Conservation (phyloP, 331 rosid genomes). For the Cydonia oblonga region DNA sequence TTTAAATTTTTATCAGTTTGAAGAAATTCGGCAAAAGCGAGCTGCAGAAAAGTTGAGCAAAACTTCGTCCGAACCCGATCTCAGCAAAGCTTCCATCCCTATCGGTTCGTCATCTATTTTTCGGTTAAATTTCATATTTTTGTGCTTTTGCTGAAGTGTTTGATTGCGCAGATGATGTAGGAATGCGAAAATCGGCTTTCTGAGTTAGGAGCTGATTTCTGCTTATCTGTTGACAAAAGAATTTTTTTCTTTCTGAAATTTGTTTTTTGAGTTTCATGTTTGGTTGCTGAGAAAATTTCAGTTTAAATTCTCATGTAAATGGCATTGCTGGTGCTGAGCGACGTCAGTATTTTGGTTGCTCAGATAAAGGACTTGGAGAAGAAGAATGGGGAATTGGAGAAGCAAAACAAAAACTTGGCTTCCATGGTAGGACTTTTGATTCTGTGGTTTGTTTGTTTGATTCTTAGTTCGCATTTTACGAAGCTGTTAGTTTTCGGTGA, state of each 20-base stretch:
- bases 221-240: not conserved
- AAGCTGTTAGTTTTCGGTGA: not conserved
- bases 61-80: slow-evolving; percentile 80
- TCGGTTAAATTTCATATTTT: not conserved
- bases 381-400: slow-evolving; percentile 57
- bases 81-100: slow-evolving; percentile 27
- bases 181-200: slow-evolving; percentile 52
- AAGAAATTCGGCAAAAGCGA: slow-evolving; percentile 87
- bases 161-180: slow-evolving; percentile 29
- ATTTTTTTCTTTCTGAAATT: too few relatives aligned
- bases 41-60: slow-evolving; percentile 77
- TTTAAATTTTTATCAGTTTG: slow-evolving; percentile 33
- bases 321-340: slow-evolving; percentile 30
- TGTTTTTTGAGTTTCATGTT: not conserved
- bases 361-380: slow-evolving; percentile 61
- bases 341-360: slow-evolving; percentile 57
- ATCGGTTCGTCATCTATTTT: slow-evolving; percentile 30
- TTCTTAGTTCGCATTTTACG: not conserved
- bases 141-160: not conserved
- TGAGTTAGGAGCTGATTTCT: slow-evolving; percentile 33
- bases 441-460: not conserved
- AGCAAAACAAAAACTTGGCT: slow-evolving; percentile 38
- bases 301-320: not conserved
- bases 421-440: slow-evolving; percentile 31
- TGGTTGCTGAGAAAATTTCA: not conserved